Evolutionary conservation across 371 early-diverging fungal species (phyloP).

Genomic region (Rhizopus microsporus): DNA sequence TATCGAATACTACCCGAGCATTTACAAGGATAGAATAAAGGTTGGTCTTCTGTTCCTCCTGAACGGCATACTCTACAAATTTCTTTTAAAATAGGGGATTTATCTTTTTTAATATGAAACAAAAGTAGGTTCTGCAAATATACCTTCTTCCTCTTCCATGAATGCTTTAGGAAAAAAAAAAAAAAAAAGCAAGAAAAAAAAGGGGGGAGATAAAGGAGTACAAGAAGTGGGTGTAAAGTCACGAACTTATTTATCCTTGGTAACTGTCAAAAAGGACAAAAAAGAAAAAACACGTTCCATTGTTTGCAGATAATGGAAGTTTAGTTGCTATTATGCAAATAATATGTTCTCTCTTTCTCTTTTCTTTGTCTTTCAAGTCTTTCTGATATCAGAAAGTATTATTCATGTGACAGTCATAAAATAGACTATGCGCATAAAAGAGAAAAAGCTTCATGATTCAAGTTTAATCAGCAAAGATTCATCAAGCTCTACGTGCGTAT

Average conservation of each 20-base stretch:
- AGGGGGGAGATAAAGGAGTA: neutral
- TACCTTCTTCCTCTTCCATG: slow-evolving; percentile 21
- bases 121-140: neutral
- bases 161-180: slow-evolving; percentile 2
- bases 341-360: no score
- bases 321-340: no score
- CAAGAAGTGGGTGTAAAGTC: neutral
- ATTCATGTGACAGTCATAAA: no score
- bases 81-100: slow-evolving; percentile 26
- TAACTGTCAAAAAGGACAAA: no score
- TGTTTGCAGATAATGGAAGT: no score
- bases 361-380: no score
- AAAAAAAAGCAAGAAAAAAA: neutral
- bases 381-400: no score
- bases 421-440: no score
- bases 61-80: slow-evolving; percentile 93
- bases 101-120: neutral
- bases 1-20: slow-evolving; percentile 91
- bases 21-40: slow-evolving; percentile 91
- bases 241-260: neutral
- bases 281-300: no score
- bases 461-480: no score
- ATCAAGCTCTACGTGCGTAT: no score
- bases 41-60: slow-evolving; percentile 75
- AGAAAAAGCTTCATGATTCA: no score